A percentile compares a stretch with the other conserved stretches of the same genome.
Evolutionary conservation across 192 early-diverging fungal genomes (phyloP).

Genomic region (Chytriomyces confervae): DNA sequence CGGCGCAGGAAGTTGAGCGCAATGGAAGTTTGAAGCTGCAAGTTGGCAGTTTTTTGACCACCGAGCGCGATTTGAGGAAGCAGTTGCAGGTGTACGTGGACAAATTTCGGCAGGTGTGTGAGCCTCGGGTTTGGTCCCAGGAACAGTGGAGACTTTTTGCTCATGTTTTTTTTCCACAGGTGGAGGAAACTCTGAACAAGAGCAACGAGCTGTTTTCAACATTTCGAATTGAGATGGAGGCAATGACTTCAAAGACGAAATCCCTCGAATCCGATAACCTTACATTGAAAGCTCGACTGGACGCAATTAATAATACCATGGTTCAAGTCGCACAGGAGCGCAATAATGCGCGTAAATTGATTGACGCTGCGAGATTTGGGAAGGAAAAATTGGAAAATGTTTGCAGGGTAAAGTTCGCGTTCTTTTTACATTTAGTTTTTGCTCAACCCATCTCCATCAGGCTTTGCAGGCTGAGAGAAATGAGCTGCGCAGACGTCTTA

Average conservation of each 20-base stretch:
- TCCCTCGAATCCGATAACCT: constrained; percentile 65
- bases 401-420: constrained; percentile 52
- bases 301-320: constrained; percentile 65
- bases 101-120: constrained; percentile 60
- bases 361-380: constrained; percentile 55
- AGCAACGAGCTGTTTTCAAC: constrained; percentile 67
- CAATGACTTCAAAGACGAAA: constrained; percentile 67
- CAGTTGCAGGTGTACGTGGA: constrained; percentile 67
- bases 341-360: constrained; percentile 50
- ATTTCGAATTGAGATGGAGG: constrained; percentile 71
- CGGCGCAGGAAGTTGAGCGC: constrained; percentile 47
- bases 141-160: neutral
- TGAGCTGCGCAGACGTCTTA: constrained; percentile 24
- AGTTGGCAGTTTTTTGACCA: constrained; percentile 56
- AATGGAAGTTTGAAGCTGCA: constrained; percentile 50
- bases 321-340: constrained; percentile 68
- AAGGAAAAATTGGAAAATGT: constrained; percentile 61
- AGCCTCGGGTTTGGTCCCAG: neutral
- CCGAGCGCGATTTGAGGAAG: constrained; percentile 62
- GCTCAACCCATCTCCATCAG: neutral
- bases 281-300: constrained; percentile 57
- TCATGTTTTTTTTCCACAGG: constrained; percentile 29
- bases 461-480: constrained; percentile 61
- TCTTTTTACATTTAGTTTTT: neutral
- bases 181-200: constrained; percentile 71